Base-by-base conservation (phyloP, 768 basidiomycete genomes). In the Leccinum arenicola region DNA sequence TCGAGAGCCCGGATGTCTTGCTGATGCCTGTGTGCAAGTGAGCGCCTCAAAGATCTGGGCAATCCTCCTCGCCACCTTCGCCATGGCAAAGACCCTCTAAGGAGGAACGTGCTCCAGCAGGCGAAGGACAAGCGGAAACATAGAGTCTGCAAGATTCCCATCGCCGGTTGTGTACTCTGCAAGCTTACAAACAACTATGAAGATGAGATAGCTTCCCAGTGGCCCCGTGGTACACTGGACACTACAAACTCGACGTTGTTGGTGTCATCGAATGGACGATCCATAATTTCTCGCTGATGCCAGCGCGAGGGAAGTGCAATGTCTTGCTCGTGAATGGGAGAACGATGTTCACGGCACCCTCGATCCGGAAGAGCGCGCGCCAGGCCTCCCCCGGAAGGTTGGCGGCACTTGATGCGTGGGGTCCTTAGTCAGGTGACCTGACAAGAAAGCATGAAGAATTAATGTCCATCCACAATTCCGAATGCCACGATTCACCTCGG, bases 1-100 rank as follows among this genome's bases (percentile, higher is more conserved):
- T 76, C 64, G 43, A 68, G 52, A 1, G 59, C 56, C 19, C 83
- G 52, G 1, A 69, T 61, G 35, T 19, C 59, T 2, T 29, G 29
- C 29, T 29, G 29, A 12, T 38, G 6, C 7, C 7, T 45, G 12
- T 4, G 47, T 21, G n/a, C 29, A 29, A 1, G 50, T n/a, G 61
- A 51, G 21, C 73, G 72, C 89, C 83, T 56, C 60, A 40, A 70
- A 90, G 10, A 75, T 59, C 5, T 69, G 61, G 2, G 78, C 75
- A 63, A 91, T 88, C 6, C 63, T 61, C 9, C 58, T 25, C 6
- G 25, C 67, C n/a, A 89, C 71, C 12, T 66, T 62, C 3, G 25
- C 25, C 25, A 25, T 25, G 3, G 84, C 9, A 23, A 48, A 48
- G 47, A 23, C 19, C 6, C 43, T 45, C 19, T 45, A 8, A 45